A percentile compares a stretch with the other conserved stretches of the same genome.
These are phyloP conservation scores for Annulohypoxylon nitens DNA, from an alignment of 495 filamentous ascomycete genomes.

Conservation along the genomic window DNA sequence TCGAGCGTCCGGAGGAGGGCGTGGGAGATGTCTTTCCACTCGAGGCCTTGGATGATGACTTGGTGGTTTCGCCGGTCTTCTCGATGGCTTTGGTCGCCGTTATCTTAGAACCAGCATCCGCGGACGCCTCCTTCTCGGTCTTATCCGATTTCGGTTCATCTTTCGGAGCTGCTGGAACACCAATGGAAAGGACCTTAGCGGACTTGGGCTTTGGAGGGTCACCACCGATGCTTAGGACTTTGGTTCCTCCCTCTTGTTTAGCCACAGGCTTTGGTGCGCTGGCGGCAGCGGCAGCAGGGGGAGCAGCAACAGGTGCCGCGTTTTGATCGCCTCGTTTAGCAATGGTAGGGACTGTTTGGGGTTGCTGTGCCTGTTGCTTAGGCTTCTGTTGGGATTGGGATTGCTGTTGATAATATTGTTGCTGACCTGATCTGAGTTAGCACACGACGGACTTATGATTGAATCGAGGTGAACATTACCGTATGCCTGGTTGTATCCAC, in stretches of 20 bases:
- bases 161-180: slow-evolving; percentile 68
- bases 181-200: slow-evolving; percentile 77
- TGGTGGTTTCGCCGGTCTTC: slow-evolving; percentile 78
- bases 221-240: slow-evolving; percentile 67
- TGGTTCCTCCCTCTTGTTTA: slow-evolving; percentile 61
- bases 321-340: neutral
- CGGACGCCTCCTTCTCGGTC: slow-evolving; percentile 57
- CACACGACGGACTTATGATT: neutral
- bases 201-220: slow-evolving; percentile 68
- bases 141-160: slow-evolving; percentile 71
- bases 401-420: slow-evolving; percentile 62
- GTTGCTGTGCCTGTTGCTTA: slow-evolving; percentile 59
- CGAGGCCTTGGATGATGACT: slow-evolving; percentile 74
- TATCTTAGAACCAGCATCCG: slow-evolving; percentile 71
- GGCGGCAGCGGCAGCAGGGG: slow-evolving; percentile 54
- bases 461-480: slow-evolving; percentile 52
- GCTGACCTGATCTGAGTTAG: slow-evolving; percentile 53
- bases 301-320: slow-evolving; percentile 64
- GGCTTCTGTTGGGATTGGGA: slow-evolving; percentile 68
- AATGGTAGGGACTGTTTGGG: slow-evolving; percentile 67
- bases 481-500: slow-evolving; percentile 72
- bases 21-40: slow-evolving; percentile 81
- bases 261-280: slow-evolving; percentile 57
- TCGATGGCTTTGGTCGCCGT: slow-evolving; percentile 78
- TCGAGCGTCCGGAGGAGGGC: slow-evolving; percentile 81